These are phyloP conservation scores for Uncinocarpus reesii DNA, from an alignment of 2,329 filamentous ascomycete species.

Conservation along the genomic window DNA sequence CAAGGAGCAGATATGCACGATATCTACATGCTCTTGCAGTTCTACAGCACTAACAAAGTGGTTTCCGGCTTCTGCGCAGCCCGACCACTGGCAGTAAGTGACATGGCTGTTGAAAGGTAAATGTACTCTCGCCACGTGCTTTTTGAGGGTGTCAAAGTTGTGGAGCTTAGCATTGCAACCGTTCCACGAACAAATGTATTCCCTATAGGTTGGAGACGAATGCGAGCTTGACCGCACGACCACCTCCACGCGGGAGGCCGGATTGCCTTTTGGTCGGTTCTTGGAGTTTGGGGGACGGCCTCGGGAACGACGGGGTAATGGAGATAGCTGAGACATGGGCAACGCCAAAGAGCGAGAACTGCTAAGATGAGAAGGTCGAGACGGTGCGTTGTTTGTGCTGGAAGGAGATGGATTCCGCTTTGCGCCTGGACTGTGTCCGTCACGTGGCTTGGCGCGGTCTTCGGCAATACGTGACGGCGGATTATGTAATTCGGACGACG, in stretches of 20 bases:
- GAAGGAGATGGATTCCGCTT: background rate
- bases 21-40: constrained; percentile 45
- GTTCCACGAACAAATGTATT: constrained; percentile 51
- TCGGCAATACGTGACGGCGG: constrained; percentile 11
- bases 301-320: constrained; percentile 15
- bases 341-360: background rate
- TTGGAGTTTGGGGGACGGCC: constrained; percentile 26
- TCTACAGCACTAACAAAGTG: constrained; percentile 20
- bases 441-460: background rate
- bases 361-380: background rate
- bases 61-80: constrained; percentile 17
- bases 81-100: constrained; percentile 27
- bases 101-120: constrained; percentile 21
- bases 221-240: constrained; percentile 16
- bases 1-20: constrained; percentile 43
- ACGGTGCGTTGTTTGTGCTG: background rate
- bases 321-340: background rate
- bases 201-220: constrained; percentile 22
- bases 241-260: constrained; percentile 15
- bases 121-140: constrained; percentile 50
- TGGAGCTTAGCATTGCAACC: constrained; percentile 50
- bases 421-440: background rate
- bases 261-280: constrained; percentile 19
- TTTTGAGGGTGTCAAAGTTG: constrained; percentile 50
- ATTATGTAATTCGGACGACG: constrained; percentile 8